phyloP scores from a whole-genome alignment of 2,329 filamentous ascomycete genomes.

The Setomelanomma holmii region DNA sequence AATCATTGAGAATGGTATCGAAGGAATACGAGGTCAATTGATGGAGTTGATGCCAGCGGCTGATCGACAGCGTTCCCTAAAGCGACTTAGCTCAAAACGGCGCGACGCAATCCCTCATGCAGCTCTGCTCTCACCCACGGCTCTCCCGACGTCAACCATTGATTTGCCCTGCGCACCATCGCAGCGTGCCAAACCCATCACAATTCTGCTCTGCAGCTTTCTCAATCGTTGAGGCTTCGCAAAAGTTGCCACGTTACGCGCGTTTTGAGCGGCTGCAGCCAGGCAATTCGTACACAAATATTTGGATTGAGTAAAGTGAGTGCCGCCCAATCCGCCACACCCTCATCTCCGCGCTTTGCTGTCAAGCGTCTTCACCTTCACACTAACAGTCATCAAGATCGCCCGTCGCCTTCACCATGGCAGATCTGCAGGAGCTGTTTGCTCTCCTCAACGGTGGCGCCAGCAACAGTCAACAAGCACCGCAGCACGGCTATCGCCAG shows the following conservation, averaged over 20 bases:
- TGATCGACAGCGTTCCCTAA: slow-evolving; percentile 1
- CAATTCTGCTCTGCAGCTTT: slow-evolving; percentile 13
- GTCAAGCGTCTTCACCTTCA: slow-evolving; percentile 11
- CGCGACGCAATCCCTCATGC: neutral
- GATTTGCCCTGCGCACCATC: slow-evolving; percentile 19
- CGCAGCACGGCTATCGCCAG: slow-evolving; percentile 52
- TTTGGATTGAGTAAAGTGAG: slow-evolving; percentile 40
- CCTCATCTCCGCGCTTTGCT: slow-evolving; percentile 10
- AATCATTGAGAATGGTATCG: too few species aligned
- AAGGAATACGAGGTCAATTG: too few species aligned
- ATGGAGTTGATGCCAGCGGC: neutral
- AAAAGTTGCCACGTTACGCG: slow-evolving; percentile 9
- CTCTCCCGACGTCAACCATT: slow-evolving; percentile 4
- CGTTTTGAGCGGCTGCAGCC: slow-evolving; percentile 16
- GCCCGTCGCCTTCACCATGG: slow-evolving; percentile 42
- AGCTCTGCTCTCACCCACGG: slow-evolving; percentile 4
- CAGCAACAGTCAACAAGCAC: slow-evolving; percentile 30
- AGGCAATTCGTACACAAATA: slow-evolving; percentile 27
- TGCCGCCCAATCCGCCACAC: slow-evolving; percentile 11
- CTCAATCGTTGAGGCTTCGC: slow-evolving; percentile 8
- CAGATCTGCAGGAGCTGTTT: slow-evolving; percentile 55
- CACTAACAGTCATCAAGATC: slow-evolving; percentile 27
- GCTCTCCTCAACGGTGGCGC: slow-evolving; percentile 50
- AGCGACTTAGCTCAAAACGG: neutral
- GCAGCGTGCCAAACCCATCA: slow-evolving; percentile 15